Evolutionary conservation across 495 filamentous ascomycete genomes (phyloP).

Genomic region (Neurospora sp.): DNA sequence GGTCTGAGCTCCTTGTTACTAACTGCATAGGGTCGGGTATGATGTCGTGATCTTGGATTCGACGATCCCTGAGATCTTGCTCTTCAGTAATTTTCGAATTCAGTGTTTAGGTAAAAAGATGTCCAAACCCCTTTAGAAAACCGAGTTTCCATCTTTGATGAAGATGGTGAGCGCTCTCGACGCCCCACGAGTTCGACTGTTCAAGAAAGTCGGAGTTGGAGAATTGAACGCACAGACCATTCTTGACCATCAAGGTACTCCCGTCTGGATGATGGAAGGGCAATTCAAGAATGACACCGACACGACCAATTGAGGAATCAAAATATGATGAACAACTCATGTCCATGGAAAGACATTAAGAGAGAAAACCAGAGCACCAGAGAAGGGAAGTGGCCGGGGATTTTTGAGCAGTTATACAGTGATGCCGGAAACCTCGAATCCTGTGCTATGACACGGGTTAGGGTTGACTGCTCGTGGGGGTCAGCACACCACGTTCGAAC

Average conservation of each 20-base stretch:
- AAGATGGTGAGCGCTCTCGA: not conserved
- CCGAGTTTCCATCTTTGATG: not conserved
- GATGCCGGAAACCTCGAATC: too few relatives aligned
- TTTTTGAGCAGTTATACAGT: too few relatives aligned
- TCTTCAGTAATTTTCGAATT: not conserved
- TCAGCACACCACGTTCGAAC: not conserved
- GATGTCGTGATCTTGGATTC: not conserved
- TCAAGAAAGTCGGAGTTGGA: not conserved
- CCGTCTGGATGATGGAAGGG: not conserved
- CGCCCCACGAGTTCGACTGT: not conserved
- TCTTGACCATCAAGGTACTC: not conserved
- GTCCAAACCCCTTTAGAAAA: rapidly evolving
- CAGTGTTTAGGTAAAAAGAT: not conserved
- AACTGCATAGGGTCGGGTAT: not conserved
- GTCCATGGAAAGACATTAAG: too few relatives aligned
- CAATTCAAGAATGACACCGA: not conserved
- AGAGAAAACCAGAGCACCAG: too few relatives aligned
- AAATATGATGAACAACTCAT: not conserved
- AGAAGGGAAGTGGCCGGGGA: too few relatives aligned
- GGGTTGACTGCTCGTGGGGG: not conserved
- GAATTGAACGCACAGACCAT: not conserved
- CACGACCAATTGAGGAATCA: not conserved
- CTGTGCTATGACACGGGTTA: not conserved
- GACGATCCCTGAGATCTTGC: not conserved
- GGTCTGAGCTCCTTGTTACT: not conserved